Percentiles rank a stretch among this genome's conserved stretches.
Conservation (phyloP, 2,329 filamentous ascomycete genomes). For the Cladophialophora psammophila region DNA sequence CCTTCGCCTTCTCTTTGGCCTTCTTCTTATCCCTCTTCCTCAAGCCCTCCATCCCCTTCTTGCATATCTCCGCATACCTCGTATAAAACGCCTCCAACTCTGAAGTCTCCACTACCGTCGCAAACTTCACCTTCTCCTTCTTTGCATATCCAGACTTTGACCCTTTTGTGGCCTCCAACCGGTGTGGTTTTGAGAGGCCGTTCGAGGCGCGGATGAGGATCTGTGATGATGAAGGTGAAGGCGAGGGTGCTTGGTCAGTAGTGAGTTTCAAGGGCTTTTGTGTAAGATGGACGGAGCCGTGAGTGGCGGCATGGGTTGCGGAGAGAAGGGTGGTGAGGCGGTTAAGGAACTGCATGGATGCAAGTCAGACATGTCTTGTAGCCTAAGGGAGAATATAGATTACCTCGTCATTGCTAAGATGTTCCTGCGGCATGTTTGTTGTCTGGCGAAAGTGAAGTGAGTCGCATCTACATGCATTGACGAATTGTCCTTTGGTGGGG, state of each 20-base stretch:
- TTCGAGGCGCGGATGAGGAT: slow-evolving; percentile 86
- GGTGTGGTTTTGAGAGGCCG: slow-evolving; percentile 65
- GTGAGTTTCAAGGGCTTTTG: slow-evolving; percentile 58
- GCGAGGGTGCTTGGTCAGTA: slow-evolving; percentile 57
- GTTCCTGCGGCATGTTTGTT: slow-evolving; percentile 36
- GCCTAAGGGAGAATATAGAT: not conserved
- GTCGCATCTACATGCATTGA: not conserved
- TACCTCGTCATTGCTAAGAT: slow-evolving; percentile 54
- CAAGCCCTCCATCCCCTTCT: slow-evolving; percentile 82
- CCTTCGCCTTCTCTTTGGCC: slow-evolving; percentile 78
- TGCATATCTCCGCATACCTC: slow-evolving; percentile 89
- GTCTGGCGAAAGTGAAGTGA: not conserved
- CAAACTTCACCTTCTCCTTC: slow-evolving; percentile 75
- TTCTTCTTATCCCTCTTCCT: slow-evolving; percentile 94
- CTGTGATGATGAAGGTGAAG: slow-evolving; percentile 62
- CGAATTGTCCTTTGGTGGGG: not conserved
- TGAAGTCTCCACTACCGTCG: slow-evolving; percentile 79
- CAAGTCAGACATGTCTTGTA: not conserved
- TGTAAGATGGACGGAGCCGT: slow-evolving; percentile 54
- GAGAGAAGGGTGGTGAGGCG: slow-evolving; percentile 50
- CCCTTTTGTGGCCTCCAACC: slow-evolving; percentile 44
- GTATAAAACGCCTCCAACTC: slow-evolving; percentile 81
- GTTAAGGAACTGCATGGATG: slow-evolving; percentile 50
- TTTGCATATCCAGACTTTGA: slow-evolving; percentile 54
- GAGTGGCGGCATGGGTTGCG: slow-evolving; percentile 49